These are phyloP conservation scores for Coniochaeta sp. DNA, from an alignment of 2,329 filamentous ascomycete species.

Conservation along the genomic window DNA sequence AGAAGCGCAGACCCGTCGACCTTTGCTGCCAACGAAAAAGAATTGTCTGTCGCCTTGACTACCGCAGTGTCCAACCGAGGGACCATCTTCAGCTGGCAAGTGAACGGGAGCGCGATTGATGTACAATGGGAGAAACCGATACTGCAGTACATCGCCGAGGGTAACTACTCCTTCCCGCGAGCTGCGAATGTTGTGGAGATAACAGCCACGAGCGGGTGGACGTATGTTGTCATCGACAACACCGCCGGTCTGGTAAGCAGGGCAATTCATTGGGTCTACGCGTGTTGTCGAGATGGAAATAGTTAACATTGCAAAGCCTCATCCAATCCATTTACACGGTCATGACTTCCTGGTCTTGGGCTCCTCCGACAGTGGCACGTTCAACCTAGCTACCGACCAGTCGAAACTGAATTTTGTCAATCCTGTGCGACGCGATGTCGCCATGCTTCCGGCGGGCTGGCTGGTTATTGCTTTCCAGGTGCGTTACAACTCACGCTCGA, in stretches of 20 bases:
- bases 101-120: slow-evolving; percentile 25
- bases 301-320: not conserved
- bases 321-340: slow-evolving; percentile 10
- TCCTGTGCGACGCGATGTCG: slow-evolving; percentile 28
- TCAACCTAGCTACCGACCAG: slow-evolving; percentile 3
- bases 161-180: slow-evolving; percentile 18
- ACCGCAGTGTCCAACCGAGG: slow-evolving; percentile 15
- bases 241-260: not conserved
- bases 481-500: not conserved
- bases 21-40: slow-evolving; percentile 12
- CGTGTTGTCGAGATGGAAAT: not conserved
- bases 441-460: slow-evolving; percentile 26
- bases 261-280: not conserved
- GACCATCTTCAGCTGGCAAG: slow-evolving; percentile 21
- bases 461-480: slow-evolving; percentile 27
- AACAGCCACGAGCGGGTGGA: not conserved
- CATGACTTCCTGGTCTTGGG: slow-evolving; percentile 22
- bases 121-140: slow-evolving; percentile 33
- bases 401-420: slow-evolving; percentile 21
- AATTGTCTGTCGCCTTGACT: slow-evolving; percentile 3
- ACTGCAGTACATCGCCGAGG: slow-evolving; percentile 24
- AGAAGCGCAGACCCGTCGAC: slow-evolving; percentile 16
- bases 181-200: slow-evolving; percentile 10
- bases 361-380: slow-evolving; percentile 8
- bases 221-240: slow-evolving; percentile 1